Percentiles rank a stretch among this genome's conserved stretches.
Evolutionary conservation across 345 rosid species (phyloP).

Genomic region (Arabis alpina): DNA sequence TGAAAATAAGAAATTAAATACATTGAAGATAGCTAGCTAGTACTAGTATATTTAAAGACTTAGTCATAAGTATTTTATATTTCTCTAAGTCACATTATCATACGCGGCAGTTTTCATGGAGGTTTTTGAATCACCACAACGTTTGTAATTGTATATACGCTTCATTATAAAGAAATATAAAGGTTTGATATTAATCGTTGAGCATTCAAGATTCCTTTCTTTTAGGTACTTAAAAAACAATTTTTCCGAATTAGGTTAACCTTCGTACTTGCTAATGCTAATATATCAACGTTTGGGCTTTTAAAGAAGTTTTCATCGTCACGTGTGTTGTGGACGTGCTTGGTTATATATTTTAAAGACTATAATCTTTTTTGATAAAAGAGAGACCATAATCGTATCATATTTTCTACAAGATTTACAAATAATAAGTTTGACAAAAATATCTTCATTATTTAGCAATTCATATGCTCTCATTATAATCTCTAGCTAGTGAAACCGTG

Average conservation of each 20-base stretch:
- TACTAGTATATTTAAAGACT: too few relatives aligned
- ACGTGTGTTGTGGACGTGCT: constrained; percentile 11
- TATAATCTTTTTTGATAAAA: too few relatives aligned
- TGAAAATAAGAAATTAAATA: too few relatives aligned
- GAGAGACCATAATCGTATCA: not conserved
- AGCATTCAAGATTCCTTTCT: constrained; percentile 6
- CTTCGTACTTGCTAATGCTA: constrained; percentile 2
- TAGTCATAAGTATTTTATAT: not conserved
- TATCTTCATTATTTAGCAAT: constrained; percentile 27
- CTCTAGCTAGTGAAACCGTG: not conserved
- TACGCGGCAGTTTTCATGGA: constrained; percentile 18
- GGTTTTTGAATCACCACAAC: not conserved
- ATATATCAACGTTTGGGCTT: not conserved
- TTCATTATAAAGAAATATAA: not conserved
- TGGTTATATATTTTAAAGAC: too few relatives aligned
- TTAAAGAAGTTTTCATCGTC: constrained; percentile 28
- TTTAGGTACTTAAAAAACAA: not conserved
- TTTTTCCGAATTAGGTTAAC: constrained; percentile 18
- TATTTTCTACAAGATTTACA: constrained; percentile 12
- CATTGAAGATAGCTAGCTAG: too few relatives aligned
- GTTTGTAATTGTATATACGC: not conserved
- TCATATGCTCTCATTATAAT: not conserved
- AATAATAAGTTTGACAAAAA: constrained; percentile 10
- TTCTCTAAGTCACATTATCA: not conserved
- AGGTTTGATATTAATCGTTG: constrained; percentile 20